Percentiles rank a stretch among this genome's conserved stretches.
Conservation (phyloP, 1,284 basidiomycete genomes). For the Veloboletus limbatus region DNA sequence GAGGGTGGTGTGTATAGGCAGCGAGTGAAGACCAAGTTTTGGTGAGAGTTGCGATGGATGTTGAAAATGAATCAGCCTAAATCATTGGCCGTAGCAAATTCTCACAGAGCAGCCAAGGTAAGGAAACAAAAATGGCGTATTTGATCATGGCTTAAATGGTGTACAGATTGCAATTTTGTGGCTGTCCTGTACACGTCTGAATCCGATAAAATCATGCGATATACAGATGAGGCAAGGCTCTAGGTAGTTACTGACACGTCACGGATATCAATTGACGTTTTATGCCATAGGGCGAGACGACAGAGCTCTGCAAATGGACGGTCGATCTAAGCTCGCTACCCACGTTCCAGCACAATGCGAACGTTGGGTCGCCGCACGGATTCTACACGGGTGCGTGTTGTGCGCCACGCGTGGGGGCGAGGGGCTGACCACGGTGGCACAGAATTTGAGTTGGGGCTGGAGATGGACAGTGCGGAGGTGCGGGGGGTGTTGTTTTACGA, state of each 20-base stretch:
- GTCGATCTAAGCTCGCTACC: constrained; percentile 75
- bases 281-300: constrained; percentile 53
- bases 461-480: constrained; percentile 79
- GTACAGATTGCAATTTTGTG: constrained; percentile 67
- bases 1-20: constrained; percentile 45
- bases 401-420: neutral
- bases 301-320: constrained; percentile 81
- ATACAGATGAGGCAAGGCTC: constrained; percentile 65
- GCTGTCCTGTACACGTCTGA: constrained; percentile 77
- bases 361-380: constrained; percentile 48
- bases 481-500: constrained; percentile 72
- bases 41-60: constrained; percentile 43
- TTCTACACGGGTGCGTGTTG: constrained; percentile 68
- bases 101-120: constrained; percentile 64
- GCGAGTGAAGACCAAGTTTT: constrained; percentile 74
- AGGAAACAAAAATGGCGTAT: constrained; percentile 6
- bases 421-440: too few relatives aligned
- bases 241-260: constrained; percentile 15
- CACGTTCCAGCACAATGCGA: constrained; percentile 68
- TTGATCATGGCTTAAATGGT: constrained; percentile 5
- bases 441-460: constrained; percentile 81
- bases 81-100: constrained; percentile 56
- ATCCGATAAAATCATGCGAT: constrained; percentile 69
- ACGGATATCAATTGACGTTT: constrained; percentile 17
- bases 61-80: constrained; percentile 14